phyloP scores from a whole-genome alignment of 768 basidiomycete species.

The Multifurca ochricompacta region DNA sequence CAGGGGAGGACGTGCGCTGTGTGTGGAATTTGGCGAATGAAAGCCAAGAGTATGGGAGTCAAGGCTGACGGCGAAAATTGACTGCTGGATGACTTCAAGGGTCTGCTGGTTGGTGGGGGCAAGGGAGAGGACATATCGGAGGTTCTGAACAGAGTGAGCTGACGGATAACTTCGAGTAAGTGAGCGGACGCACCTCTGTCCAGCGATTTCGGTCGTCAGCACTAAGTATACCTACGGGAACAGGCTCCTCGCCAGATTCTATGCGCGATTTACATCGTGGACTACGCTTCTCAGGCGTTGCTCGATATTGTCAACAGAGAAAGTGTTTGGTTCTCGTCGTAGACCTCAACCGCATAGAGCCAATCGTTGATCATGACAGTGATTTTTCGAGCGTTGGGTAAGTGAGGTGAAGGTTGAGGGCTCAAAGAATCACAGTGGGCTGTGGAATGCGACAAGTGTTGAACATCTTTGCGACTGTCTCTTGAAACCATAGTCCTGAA shows the following conservation, averaged over 20 bases:
- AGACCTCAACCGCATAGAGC: slow-evolving; percentile 70
- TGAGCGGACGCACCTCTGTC: slow-evolving; percentile 49
- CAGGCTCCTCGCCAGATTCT: slow-evolving; percentile 45
- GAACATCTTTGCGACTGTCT: slow-evolving; percentile 55
- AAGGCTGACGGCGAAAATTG: slow-evolving; percentile 72
- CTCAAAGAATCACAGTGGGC: slow-evolving; percentile 57
- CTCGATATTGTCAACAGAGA: slow-evolving; percentile 39
- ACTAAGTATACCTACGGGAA: slow-evolving; percentile 63
- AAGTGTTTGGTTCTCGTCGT: slow-evolving; percentile 32
- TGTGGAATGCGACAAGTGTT: slow-evolving; percentile 72
- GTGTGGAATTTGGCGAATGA: slow-evolving; percentile 25
- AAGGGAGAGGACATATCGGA: slow-evolving; percentile 56
- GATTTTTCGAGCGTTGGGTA: slow-evolving; percentile 48
- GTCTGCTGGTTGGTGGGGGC: slow-evolving; percentile 56
- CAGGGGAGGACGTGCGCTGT: background rate
- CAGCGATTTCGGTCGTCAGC: slow-evolving; percentile 78
- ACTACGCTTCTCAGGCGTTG: slow-evolving; percentile 37
- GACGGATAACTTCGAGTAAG: background rate
- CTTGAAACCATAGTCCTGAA: slow-evolving; percentile 57
- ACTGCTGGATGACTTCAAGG: slow-evolving; percentile 59
- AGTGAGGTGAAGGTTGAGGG: slow-evolving; percentile 35
- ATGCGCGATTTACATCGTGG: slow-evolving; percentile 49
- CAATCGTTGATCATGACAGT: slow-evolving; percentile 69
- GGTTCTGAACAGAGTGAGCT: slow-evolving; percentile 44
- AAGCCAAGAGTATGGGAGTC: slow-evolving; percentile 51